Base-by-base conservation (phyloP, 169 alveolate genomes). In the Plasmodium vinckei region DNA sequence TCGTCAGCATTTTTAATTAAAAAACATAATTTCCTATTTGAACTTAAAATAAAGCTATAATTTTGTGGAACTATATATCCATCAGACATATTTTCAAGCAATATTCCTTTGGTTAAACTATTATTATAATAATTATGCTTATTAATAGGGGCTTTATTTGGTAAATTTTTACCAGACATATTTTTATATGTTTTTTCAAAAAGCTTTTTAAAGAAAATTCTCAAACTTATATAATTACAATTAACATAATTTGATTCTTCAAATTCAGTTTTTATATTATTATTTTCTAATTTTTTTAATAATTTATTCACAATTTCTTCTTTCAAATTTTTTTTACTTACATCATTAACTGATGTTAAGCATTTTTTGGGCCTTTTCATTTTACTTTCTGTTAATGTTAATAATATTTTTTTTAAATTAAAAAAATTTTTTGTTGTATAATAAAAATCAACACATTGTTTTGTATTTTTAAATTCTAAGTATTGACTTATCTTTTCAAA, bases 401-500 rank as follows among this genome's bases (percentile, higher is more conserved):
- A 51, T 33, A 77, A 54, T 49, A 77, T 63, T 27, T 64, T 64
- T 27, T 77, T 77, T 21, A 77, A 77, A 44, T 53, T 57, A 56
- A 77, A 77, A 63, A 77, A 77, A 68, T 77, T 77, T 64, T 77
- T 77, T 23, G 88, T 63, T 57, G 65, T 9, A 77, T 77, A 93
- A 72, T 93, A 93, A 87, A 93, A 93, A 47, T 87, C 95, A 23
- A 96, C 95, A 53, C 98, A 96, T 88, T 96, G 97, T 27, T 94
- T 82, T 65, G 95, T 89, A 51, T 92, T 94, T 54, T 96, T 96
- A 25, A 92, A 89, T 69, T 96, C 98, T 65, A 96, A 86, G 71
- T 86, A 94, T 25, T 95, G 96, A 25, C 97, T 96, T 57, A 96
- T 95, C 53, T 95, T 95, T 46, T 93, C 93, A 82, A 96, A 96